Conservation (phyloP, 495 filamentous ascomycete genomes). For the Hypoxylon intermedium region DNA sequence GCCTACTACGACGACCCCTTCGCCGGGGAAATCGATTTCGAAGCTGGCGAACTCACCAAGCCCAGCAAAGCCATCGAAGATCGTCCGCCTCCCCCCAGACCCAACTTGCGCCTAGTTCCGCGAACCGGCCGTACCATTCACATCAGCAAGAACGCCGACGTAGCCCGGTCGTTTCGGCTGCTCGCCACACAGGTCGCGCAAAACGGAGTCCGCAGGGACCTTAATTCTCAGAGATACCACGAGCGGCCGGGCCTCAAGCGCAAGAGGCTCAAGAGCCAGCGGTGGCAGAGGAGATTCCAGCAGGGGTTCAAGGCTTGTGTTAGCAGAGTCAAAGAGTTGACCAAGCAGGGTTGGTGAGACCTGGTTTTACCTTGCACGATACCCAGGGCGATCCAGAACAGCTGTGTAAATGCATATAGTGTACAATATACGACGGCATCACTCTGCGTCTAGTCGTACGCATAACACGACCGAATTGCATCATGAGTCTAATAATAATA, state of each 20-base stretch:
- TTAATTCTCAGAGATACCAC: slow-evolving; percentile 65
- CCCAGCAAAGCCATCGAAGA: slow-evolving; percentile 13
- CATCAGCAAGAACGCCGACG: slow-evolving; percentile 57
- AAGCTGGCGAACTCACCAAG: slow-evolving; percentile 33
- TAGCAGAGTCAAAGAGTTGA: slow-evolving; percentile 67
- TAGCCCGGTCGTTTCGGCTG: slow-evolving; percentile 60
- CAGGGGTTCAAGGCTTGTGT: slow-evolving; percentile 67
- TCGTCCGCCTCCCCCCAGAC: slow-evolving; percentile 14
- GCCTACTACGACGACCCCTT: slow-evolving; percentile 15
- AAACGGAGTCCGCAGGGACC: slow-evolving; percentile 63
- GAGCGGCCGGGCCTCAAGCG: slow-evolving; percentile 76
- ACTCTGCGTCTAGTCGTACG: too few species aligned
- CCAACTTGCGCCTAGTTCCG: slow-evolving; percentile 55
- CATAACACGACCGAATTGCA: too few species aligned
- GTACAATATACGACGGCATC: slow-evolving; percentile 12
- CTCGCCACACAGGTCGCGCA: slow-evolving; percentile 51
- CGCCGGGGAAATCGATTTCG: slow-evolving; percentile 26
- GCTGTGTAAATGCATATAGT: slow-evolving; percentile 13
- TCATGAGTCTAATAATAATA: too few species aligned
- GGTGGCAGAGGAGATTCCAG: slow-evolving; percentile 72
- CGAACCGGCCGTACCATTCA: slow-evolving; percentile 65
- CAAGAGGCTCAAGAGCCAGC: slow-evolving; percentile 71
- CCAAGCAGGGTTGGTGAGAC: slow-evolving; percentile 72
- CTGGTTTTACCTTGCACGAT: slow-evolving; percentile 18
- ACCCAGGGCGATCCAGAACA: slow-evolving; percentile 5